Evolutionary conservation across 306 rosid species (phyloP), one percentile per base, ranked within the genome.

Genomic region (Parietaria judaica): DNA sequence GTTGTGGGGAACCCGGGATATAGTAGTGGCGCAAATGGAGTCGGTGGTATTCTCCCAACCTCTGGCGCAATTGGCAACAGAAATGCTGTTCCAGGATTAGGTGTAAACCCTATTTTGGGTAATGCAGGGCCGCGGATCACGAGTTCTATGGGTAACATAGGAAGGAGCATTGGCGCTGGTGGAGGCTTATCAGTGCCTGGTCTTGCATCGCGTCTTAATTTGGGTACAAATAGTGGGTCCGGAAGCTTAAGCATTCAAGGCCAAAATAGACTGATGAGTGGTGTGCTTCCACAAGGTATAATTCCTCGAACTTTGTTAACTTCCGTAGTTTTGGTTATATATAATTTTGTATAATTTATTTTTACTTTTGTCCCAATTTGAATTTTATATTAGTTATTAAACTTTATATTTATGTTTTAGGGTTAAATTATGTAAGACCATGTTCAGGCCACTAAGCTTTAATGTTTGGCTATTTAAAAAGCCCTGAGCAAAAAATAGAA

Each of bases 1-100:
- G 87, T 88, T 60, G 94, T 88, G 58, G 98, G 96, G 70, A 88
- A 84, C 54, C 97, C 95, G 82, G 99, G 99, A 79, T 94, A 80
- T 84, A 84, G 83, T 84, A 88, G 81, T 81, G 79, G 81, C 86
- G 67, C 95, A 82, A 94, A 88, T 82, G 99, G 94, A 76, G 86
- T 94, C 78, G 95, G 97, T 56, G 89, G 99, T 80, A 82, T 88
- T 88, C 84, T 88, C 78, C 82, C 96, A 73, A 82, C 95, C 58
- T 88, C 99, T 72, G 95, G 85, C 82, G 88, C 94, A 75, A 79
- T 88, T 79, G 95, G 97, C 81, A 88, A 88, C 76, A 78, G 95
- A 68, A 94, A 79, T 86, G 81, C 90, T 76, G 95, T 86, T 80
- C 94, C 95, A 76, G 97, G 95, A 71, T 82, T 94, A 81, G 99